Conservation (phyloP, 2,329 filamentous ascomycete species). For the Colletotrichum sp. region DNA sequence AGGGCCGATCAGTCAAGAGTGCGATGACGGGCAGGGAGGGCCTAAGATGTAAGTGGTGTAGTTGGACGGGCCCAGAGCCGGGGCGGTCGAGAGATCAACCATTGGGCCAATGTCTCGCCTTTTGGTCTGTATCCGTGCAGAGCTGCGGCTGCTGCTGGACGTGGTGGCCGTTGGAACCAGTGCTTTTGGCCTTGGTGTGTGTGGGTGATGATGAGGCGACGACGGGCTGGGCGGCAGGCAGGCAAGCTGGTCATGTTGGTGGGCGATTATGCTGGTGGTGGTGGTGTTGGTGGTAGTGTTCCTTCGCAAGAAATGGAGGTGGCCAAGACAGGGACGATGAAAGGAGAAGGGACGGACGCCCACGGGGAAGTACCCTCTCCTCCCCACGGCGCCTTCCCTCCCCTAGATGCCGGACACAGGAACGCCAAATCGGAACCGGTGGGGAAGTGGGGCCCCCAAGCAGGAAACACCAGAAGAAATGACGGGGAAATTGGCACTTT, state of each 20-base stretch:
- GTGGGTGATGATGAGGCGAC: neutral
- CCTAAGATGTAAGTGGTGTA: neutral
- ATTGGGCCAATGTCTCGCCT: neutral
- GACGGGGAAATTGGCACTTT: neutral
- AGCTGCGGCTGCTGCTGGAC: neutral
- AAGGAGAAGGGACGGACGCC: neutral
- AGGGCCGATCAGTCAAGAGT: neutral
- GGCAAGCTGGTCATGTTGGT: neutral
- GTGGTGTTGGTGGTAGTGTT: neutral
- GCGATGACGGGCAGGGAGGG: neutral
- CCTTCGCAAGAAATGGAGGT: neutral
- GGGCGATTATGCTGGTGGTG: neutral
- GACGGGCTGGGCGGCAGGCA: neutral
- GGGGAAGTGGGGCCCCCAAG: conserved; percentile 8
- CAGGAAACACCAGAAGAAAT: neutral
- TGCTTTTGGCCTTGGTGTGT: neutral
- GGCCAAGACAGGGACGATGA: neutral
- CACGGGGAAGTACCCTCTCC: neutral
- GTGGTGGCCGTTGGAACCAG: neutral
- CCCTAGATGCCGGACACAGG: neutral
- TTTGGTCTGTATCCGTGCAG: neutral
- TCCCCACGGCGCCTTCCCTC: neutral
- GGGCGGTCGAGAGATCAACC: neutral
- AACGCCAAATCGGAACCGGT: conserved; percentile 12
- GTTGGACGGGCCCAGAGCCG: neutral